Evolutionary conservation across 345 rosid genomes (phyloP).

Genomic region (Melaleuca quinquenervia): DNA sequence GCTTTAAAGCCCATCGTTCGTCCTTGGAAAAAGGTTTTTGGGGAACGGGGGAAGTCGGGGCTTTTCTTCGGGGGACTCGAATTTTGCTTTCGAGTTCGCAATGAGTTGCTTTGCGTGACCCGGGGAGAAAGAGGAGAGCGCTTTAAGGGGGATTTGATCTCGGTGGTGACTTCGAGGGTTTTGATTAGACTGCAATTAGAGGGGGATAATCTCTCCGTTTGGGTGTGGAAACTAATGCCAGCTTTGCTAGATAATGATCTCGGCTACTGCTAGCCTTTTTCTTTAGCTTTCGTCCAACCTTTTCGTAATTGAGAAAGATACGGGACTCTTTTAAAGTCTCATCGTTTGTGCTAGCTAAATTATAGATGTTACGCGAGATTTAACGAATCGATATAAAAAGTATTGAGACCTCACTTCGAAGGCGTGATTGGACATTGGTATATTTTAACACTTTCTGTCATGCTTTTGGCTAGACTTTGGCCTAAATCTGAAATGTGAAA

Average conservation of each 20-base stretch:
- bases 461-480: too few species aligned
- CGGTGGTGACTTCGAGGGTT: background rate
- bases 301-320: background rate
- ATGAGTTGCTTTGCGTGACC: constrained; percentile 11
- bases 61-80: constrained; percentile 11
- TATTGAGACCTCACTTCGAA: background rate
- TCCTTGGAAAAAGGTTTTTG: background rate
- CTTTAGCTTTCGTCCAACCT: background rate
- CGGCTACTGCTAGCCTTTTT: background rate
- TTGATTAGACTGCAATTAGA: background rate
- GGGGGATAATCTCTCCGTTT: background rate
- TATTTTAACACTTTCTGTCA: background rate
- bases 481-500: too few species aligned
- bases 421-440: background rate
- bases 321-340: background rate
- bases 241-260: background rate
- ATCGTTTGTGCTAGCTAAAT: background rate
- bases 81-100: background rate
- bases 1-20: constrained; percentile 7
- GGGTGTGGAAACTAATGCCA: background rate
- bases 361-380: background rate
- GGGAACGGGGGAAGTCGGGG: constrained; percentile 21
- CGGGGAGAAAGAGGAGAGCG: background rate
- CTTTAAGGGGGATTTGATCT: background rate
- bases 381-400: background rate